phyloP scores from a whole-genome alignment of 2,329 filamentous ascomycete genomes.

The Sordariomycetes sp. region DNA sequence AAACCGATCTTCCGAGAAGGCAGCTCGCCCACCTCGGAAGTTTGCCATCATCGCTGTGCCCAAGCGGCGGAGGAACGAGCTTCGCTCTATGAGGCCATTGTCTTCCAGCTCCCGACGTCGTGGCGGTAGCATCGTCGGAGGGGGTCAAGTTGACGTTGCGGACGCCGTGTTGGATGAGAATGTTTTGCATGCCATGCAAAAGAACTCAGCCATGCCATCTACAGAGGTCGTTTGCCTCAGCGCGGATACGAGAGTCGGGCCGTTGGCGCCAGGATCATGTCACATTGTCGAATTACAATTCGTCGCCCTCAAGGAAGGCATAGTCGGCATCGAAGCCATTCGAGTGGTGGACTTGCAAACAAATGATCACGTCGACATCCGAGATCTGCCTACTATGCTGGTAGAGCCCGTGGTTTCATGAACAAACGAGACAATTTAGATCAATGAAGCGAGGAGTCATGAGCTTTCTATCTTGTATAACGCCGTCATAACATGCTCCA shows the following conservation, averaged over 20 bases:
- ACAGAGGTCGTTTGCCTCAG: slow-evolving; percentile 67
- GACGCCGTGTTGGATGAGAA: slow-evolving; percentile 65
- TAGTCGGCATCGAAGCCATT: slow-evolving; percentile 63
- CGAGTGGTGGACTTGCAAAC: slow-evolving; percentile 64
- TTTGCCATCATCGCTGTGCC: slow-evolving; percentile 62
- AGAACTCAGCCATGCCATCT: slow-evolving; percentile 51
- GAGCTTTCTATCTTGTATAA: no score
- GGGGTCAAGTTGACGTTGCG: slow-evolving; percentile 32
- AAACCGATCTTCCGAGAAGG: slow-evolving; percentile 50
- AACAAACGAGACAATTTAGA: no score
- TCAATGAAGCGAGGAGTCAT: no score
- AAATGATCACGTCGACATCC: slow-evolving; percentile 69
- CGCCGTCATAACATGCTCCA: neutral
- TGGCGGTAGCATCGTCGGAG: slow-evolving; percentile 8
- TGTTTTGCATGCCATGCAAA: slow-evolving; percentile 62
- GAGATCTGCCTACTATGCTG: slow-evolving; percentile 62
- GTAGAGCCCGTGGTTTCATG: slow-evolving; percentile 26
- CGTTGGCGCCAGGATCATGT: slow-evolving; percentile 62
- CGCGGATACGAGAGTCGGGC: slow-evolving; percentile 65
- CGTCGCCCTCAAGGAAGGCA: slow-evolving; percentile 55
- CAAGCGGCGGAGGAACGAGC: slow-evolving; percentile 50
- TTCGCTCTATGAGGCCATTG: slow-evolving; percentile 40
- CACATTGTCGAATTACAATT: slow-evolving; percentile 68
- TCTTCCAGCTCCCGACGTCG: slow-evolving; percentile 33
- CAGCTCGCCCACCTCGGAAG: slow-evolving; percentile 43